Base-by-base conservation (phyloP, 176 grass and related monocot genomes). In the Cenchrus fungigraminus region DNA sequence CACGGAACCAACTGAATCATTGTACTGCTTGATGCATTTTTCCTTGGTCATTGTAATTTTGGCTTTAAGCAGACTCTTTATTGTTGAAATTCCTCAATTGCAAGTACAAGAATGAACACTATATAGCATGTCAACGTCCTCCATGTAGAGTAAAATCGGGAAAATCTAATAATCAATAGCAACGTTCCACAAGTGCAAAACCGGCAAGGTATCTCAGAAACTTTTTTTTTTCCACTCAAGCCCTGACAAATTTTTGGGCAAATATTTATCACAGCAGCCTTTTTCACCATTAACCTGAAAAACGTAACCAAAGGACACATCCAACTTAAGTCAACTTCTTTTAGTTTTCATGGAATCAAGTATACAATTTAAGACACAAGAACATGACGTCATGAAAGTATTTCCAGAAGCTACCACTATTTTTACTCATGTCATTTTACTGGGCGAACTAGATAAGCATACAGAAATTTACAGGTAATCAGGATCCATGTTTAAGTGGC, bases 281-380 rank as follows among this genome's bases (percentile, higher is more conserved):
- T 12, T 42, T 72, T 67, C 6, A 9, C 67, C 79, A 74, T 86
- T n/a, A 31, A 8, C 84, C 88, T 90, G 68, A 65, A 85, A 65
- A 84, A 74, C 53, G 74, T 40, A 82, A 70, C 52, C 7, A 70
- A 52, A 12, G 44, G 72, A 85, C 68, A 85, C 22, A 82, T 89
- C 46, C 58, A 76, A 16, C 15, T 52, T 46, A 37, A 40, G 20
- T 16, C 25, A 11, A n/a, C 58, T 53, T 63, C 8, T 43, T 79
- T 79, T 52, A 37, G 44, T 79, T 51, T 50, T 51, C 25, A 65
- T 8, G 4, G 12, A 66, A 47, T 29, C 6, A 63, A 64, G 15
- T 32, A 8, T 9, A 6, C 1, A 51, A 11, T 79, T 49, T 8
- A 64, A 29, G 13, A 31, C 22, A 52, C 70, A 51, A 8, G 2